A percentile compares a stretch with the other conserved stretches of the same genome.
Conservation (phyloP, 1,284 basidiomycete species). For the Melampsora americana region DNA sequence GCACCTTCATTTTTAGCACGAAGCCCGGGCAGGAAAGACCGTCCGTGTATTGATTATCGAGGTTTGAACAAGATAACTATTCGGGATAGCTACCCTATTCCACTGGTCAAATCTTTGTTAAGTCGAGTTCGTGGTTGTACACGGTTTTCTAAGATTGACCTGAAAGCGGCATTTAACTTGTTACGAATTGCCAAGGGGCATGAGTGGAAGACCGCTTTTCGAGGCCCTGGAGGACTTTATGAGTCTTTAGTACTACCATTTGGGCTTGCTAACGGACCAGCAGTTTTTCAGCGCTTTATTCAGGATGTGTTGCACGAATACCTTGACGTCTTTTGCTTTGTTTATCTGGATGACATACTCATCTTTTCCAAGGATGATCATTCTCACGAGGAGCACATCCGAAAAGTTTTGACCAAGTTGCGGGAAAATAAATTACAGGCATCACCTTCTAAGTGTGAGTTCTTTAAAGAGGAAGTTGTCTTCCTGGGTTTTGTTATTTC, state of each 20-base stretch:
- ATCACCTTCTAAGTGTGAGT: conserved; percentile 17
- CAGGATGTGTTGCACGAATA: too few species aligned
- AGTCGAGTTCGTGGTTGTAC: conserved; percentile 3
- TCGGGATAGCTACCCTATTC: conserved; percentile 12
- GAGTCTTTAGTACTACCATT: conserved; percentile 57
- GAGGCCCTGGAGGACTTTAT: conserved; percentile 54
- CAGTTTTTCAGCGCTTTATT: too few species aligned
- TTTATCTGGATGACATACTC: too few species aligned
- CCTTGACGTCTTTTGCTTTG: too few species aligned
- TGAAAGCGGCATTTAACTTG: conserved; percentile 17
- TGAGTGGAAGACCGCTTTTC: conserved; percentile 56
- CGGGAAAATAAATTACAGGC: background rate
- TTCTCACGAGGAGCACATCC: background rate
- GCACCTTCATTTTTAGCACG: conserved; percentile 14
- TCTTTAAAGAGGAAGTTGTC: conserved; percentile 1
- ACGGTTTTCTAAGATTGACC: conserved; percentile 15
- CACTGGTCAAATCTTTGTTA: background rate
- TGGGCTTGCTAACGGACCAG: conserved; percentile 53
- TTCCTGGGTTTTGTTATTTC: conserved; percentile 15
- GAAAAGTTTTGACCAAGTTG: background rate
- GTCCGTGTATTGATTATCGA: conserved; percentile 55
- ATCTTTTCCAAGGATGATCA: background rate
- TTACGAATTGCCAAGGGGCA: conserved; percentile 46
- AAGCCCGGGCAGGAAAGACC: conserved; percentile 34
- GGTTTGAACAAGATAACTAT: conserved; percentile 50